These are phyloP conservation scores for Tetrahymena malaccensis DNA, from an alignment of 73 alveolate species.

Conservation along the genomic window DNA sequence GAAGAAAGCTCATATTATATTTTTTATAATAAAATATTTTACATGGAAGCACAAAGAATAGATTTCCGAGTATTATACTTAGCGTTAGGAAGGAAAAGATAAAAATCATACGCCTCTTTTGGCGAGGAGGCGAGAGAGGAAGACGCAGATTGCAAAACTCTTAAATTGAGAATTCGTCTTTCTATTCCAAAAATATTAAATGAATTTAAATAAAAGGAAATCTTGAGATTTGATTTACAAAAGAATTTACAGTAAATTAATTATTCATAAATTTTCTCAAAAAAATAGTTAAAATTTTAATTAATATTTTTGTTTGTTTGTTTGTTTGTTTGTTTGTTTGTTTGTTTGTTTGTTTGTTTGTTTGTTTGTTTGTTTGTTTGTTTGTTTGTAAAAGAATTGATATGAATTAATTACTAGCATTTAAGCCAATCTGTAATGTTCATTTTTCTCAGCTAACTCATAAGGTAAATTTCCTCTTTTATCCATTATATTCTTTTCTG, in stretches of 20 bases:
- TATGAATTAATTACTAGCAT: not conserved
- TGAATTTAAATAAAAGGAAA: not conserved
- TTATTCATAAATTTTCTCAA: too few species aligned
- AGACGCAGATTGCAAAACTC: not conserved
- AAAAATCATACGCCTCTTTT: not conserved
- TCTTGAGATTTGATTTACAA: not conserved
- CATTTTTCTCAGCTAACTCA: conserved; percentile 44
- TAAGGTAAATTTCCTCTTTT: conserved; percentile 51
- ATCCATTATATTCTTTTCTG: conserved; percentile 59
- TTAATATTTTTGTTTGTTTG: too few species aligned
- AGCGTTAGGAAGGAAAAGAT: conserved; percentile 1
- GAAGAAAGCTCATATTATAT: not conserved
- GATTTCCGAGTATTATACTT: conserved; percentile 4
- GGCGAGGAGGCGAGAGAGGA: not conserved
- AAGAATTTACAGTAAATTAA: not conserved
- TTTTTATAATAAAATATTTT: not conserved
- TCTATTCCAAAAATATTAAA: not conserved
- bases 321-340: too few species aligned
- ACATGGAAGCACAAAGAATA: not conserved
- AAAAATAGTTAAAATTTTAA: too few species aligned
- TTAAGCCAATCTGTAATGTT: not conserved
- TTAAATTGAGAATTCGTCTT: not conserved
- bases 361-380: too few species aligned
- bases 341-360: too few species aligned
- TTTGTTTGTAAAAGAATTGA: not conserved